Conservation (phyloP, 2,329 filamentous ascomycete genomes). For the Xylariomycetidae sp. region DNA sequence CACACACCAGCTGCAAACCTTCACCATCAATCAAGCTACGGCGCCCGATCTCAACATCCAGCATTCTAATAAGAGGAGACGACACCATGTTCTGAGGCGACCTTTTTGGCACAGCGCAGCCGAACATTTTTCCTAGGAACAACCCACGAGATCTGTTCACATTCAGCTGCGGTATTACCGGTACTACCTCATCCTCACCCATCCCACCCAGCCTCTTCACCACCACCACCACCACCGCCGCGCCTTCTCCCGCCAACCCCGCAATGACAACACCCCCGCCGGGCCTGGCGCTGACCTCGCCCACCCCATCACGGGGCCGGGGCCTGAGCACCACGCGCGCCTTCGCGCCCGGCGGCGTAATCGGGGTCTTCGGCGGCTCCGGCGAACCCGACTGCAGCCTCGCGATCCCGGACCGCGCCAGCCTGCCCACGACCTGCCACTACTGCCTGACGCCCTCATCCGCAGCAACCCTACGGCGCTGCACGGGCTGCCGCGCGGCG, state of each 20-base stretch:
- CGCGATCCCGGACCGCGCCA: slow-evolving; percentile 40
- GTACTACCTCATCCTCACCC: no score
- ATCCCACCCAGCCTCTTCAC: background rate
- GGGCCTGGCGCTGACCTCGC: no score
- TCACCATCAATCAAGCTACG: no score
- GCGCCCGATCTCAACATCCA: no score
- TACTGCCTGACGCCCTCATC: slow-evolving; percentile 14
- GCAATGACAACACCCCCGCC: slow-evolving; percentile 2
- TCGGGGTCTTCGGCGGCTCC: slow-evolving; percentile 38
- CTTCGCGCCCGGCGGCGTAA: slow-evolving; percentile 38
- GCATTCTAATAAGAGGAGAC: no score
- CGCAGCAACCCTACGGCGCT: slow-evolving; percentile 29
- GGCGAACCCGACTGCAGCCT: slow-evolving; percentile 25
- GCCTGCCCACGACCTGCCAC: slow-evolving; percentile 39
- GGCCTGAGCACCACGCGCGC: slow-evolving; percentile 36
- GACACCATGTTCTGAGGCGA: no score
- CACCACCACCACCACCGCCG: slow-evolving; percentile 1
- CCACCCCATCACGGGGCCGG: slow-evolving; percentile 35
- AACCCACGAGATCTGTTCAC: no score
- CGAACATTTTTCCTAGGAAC: no score
- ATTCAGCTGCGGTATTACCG: no score
- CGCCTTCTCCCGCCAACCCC: slow-evolving; percentile 8
- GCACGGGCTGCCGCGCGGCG: slow-evolving; percentile 46
- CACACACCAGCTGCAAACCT: no score
- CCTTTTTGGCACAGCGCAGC: no score